Conservation (phyloP, 805 yeast species). For the Candida piceae region DNA sequence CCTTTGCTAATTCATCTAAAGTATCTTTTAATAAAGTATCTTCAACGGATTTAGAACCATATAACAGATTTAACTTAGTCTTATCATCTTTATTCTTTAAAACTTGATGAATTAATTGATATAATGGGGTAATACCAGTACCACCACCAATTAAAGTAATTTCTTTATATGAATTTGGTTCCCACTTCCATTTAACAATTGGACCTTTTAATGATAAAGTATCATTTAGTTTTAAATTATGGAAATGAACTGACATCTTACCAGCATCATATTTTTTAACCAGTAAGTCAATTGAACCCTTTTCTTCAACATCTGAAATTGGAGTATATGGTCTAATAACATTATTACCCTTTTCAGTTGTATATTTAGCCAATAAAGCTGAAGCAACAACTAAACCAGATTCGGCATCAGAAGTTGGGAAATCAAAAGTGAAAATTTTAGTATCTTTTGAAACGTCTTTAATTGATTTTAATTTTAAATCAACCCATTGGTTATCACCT, state of each 20-base stretch:
- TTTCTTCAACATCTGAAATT: constrained; percentile 57
- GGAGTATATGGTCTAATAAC: constrained; percentile 93
- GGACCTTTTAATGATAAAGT: constrained; percentile 93
- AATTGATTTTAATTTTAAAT: constrained; percentile 49
- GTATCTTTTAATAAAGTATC: constrained; percentile 80
- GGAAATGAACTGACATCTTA: constrained; percentile 73
- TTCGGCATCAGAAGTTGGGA: constrained; percentile 59
- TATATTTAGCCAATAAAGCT: constrained; percentile 72
- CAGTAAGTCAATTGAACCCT: constrained; percentile 74
- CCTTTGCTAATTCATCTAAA: constrained; percentile 61
- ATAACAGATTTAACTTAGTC: constrained; percentile 78
- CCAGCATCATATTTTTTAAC: constrained; percentile 91
- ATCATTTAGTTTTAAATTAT: constrained; percentile 68
- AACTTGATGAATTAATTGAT: constrained; percentile 76
- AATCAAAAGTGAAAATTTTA: constrained; percentile 63
- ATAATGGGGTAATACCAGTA: constrained; percentile 81
- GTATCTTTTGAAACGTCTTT: constrained; percentile 56
- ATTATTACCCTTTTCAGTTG: constrained; percentile 76
- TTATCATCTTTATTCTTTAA: constrained; percentile 78
- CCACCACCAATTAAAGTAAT: constrained; percentile 93
- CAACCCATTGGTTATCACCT: constrained; percentile 68
- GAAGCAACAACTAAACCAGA: constrained; percentile 81
- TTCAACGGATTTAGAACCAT: constrained; percentile 71
- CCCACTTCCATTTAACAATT: constrained; percentile 84
- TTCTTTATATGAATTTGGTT: constrained; percentile 74